phyloP scores from a whole-genome alignment of 352 stramenopile genomes.

The Thalassiosira sp. region DNA sequence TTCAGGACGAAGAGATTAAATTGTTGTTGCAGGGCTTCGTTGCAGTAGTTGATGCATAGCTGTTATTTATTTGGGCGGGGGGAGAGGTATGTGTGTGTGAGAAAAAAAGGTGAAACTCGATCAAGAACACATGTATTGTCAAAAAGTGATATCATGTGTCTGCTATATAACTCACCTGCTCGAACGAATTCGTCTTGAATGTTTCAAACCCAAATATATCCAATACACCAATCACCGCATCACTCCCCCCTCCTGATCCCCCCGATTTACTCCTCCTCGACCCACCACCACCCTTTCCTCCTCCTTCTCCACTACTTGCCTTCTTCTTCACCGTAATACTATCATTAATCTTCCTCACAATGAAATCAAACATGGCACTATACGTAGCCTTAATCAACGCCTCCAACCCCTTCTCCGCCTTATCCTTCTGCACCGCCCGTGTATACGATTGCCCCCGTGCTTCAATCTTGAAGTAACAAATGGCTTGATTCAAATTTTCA shows the following conservation, averaged over 20 bases:
- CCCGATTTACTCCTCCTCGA: too few relatives aligned
- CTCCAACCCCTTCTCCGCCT: conserved; percentile 86
- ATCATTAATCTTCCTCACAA: conserved; percentile 91
- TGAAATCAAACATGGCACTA: conserved; percentile 92
- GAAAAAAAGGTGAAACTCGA: background rate
- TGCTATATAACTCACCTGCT: conserved; percentile 19
- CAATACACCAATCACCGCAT: conserved; percentile 85
- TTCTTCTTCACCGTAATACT: conserved; percentile 56
- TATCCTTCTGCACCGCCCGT: too few relatives aligned
- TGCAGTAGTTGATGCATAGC: conserved; percentile 88
- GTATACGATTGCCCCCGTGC: too few relatives aligned
- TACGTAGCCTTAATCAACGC: conserved; percentile 94
- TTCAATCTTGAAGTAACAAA: conserved; percentile 93
- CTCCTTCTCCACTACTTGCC: conserved; percentile 9
- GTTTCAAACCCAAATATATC: conserved; percentile 76
- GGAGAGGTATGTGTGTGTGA: background rate
- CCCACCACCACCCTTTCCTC: too few relatives aligned
- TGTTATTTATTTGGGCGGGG: conserved; percentile 31
- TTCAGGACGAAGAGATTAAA: conserved; percentile 95
- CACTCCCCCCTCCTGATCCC: too few relatives aligned
- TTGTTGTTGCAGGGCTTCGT: conserved; percentile 89
- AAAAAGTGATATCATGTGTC: background rate
- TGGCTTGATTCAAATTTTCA: conserved; percentile 87
- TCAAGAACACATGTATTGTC: background rate
- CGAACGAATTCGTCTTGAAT: background rate